Percentiles rank a stretch among this genome's conserved stretches.
Conservation (phyloP, 768 basidiomycete genomes). For the Macrolepiota fuliginosa region DNA sequence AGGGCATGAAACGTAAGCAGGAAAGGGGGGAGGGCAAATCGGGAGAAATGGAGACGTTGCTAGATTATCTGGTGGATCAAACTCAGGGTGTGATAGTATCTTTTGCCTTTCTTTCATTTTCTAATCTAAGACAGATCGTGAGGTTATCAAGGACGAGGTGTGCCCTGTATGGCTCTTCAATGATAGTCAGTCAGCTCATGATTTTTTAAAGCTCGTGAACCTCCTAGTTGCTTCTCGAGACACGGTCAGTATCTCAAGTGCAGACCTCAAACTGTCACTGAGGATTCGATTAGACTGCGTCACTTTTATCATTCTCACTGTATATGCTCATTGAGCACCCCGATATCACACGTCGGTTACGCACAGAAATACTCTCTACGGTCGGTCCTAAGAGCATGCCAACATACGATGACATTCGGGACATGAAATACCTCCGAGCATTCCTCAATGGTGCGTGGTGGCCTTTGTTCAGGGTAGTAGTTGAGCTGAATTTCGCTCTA, state of each 20-base stretch:
- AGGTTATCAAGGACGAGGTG: conserved; percentile 40
- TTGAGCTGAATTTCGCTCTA: neutral
- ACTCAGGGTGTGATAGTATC: conserved; percentile 39
- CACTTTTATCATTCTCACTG: conserved; percentile 36
- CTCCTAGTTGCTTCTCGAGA: conserved; percentile 58
- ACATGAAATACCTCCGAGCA: conserved; percentile 33
- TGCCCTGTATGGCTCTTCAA: neutral
- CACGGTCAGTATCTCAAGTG: conserved; percentile 32
- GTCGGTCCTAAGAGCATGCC: conserved; percentile 33
- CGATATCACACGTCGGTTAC: conserved; percentile 28
- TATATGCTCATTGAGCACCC: conserved; percentile 41
- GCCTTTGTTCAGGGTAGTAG: neutral
- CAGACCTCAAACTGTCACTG: neutral
- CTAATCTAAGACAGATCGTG: conserved; percentile 18
- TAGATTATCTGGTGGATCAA: conserved; percentile 48
- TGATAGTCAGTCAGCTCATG: neutral
- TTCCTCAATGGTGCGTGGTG: conserved; percentile 22
- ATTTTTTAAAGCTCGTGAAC: conserved; percentile 30
- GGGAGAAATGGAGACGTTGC: conserved; percentile 40
- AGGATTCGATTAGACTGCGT: conserved; percentile 29
- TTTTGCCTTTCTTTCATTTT: neutral
- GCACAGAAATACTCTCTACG: conserved; percentile 33
- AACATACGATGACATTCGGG: conserved; percentile 38
- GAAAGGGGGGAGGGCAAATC: neutral
- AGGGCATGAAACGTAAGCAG: conserved; percentile 39